Conservation (phyloP, 192 early-diverging fungal genomes). For the Podila horticola region DNA sequence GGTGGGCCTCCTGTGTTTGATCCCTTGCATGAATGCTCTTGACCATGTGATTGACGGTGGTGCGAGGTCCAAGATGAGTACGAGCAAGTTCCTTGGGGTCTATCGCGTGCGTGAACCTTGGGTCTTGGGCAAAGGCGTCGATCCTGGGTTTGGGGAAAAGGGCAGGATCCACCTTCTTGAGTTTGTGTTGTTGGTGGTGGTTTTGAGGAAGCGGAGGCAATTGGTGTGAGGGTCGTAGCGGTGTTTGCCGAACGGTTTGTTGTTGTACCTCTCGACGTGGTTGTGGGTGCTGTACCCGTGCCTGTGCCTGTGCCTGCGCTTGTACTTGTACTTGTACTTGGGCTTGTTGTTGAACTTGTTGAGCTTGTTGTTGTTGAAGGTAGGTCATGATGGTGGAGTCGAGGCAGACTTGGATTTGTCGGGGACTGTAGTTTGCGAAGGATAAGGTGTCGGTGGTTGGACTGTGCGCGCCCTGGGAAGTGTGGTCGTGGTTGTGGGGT, state of each 20-base stretch:
- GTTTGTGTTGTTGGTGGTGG: not conserved
- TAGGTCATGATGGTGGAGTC: conserved; percentile 43
- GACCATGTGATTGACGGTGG: not conserved
- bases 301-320: conserved; percentile 7
- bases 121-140: not conserved
- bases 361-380: conserved; percentile 15
- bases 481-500: conserved; percentile 15
- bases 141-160: not conserved
- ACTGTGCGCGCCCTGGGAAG: conserved; percentile 6
- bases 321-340: conserved; percentile 9
- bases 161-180: not conserved
- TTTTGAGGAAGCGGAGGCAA: conserved; percentile 2
- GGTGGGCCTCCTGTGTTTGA: not conserved
- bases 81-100: too few species aligned
- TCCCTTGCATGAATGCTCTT: not conserved
- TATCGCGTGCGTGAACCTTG: not conserved
- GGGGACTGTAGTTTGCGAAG: conserved; percentile 39
- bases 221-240: not conserved
- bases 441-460: conserved; percentile 17
- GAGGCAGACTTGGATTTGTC: conserved; percentile 23
- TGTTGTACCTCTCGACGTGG: not conserved
- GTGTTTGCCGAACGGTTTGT: too few species aligned
- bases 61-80: too few species aligned
- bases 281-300: not conserved
- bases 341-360: conserved; percentile 13